Evolutionary conservation across 495 filamentous ascomycete genomes (phyloP), one percentile per base, ranked within the genome.

Genomic region (Daldinia concentrica): DNA sequence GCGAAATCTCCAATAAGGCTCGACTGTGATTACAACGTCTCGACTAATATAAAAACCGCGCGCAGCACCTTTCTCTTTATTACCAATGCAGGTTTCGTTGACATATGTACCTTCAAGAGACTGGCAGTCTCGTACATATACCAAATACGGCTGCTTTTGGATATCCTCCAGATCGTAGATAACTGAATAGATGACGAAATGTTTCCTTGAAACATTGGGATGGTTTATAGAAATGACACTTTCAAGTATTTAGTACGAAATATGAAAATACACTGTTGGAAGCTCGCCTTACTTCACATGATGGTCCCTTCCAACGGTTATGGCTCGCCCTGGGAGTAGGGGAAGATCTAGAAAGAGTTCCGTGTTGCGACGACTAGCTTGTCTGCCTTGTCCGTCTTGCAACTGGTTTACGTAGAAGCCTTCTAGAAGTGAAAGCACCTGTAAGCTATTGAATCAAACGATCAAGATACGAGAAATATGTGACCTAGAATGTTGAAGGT

Each of bases 141-240:
- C 80, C 30, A 90, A 75, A 0, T 87, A 86, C 6, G 69, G 69
- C 37, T 84, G 74, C 4, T 76, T 72, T 0, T 72, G 39, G n/a
- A 74, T 51, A 50, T 83, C 79, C 11, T 80, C 74, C n/a, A 70
- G 43, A 34, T 86, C 83, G 68, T 84, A 88, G 3, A 86, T 69
- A 26, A 91, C 79, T 1, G 85, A 86, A 76, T 90, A 91, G 26
- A 91, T 83, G n/a, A 86, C 85, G 14, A 90, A 74, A 57, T 91
- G 89, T 37, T 78, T 79, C 37, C 86, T 87, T 3, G 89, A 92
- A 22, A 90, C 79, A 11, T 75, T 68, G 0, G 71, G 75, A 60
- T 86, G 74, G 0, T 75, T 37, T 29, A 89, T 68, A 17, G 78
- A 76, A 45, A 85, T 75, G 24, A 82, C 65, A 64, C 86, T 87